A percentile compares a stretch with the other conserved stretches of the same genome.
These are phyloP conservation scores for Citrus inodora DNA, from an alignment of 345 rosid species.

Conservation along the genomic window DNA sequence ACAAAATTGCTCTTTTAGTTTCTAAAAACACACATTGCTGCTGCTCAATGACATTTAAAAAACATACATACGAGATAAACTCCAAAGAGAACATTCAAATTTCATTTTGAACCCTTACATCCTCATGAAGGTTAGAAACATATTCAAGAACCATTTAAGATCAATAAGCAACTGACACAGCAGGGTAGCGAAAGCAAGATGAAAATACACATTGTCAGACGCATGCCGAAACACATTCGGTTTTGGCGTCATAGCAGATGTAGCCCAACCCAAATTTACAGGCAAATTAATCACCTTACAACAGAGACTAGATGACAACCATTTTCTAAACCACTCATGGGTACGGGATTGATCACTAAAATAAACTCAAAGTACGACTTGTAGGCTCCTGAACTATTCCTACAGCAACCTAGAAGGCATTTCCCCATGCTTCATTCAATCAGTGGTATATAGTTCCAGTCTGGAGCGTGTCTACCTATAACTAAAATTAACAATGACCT, in stretches of 20 bases:
- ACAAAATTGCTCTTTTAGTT: neutral
- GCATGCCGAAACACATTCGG: neutral
- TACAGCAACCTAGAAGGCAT: neutral
- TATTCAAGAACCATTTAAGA: neutral
- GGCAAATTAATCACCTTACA: too few species aligned
- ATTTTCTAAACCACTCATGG: too few species aligned
- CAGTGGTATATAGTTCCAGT: neutral
- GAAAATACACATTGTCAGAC: neutral
- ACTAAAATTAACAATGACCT: too few species aligned
- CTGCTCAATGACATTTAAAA: neutral
- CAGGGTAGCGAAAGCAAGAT: neutral
- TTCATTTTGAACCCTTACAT: neutral
- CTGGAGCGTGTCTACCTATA: neutral
- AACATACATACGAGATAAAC: neutral
- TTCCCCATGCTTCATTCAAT: neutral
- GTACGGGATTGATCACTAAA: too few species aligned
- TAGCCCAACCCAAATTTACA: neutral
- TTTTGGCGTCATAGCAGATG: neutral
- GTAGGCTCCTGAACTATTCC: neutral
- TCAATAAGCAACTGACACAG: neutral
- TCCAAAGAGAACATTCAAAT: neutral
- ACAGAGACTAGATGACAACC: too few species aligned
- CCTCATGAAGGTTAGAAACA: conserved; percentile 12
- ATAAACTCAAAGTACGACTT: neutral
- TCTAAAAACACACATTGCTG: neutral